Conservation (phyloP, 192 early-diverging fungal species). For the Umbelopsis sp. region DNA sequence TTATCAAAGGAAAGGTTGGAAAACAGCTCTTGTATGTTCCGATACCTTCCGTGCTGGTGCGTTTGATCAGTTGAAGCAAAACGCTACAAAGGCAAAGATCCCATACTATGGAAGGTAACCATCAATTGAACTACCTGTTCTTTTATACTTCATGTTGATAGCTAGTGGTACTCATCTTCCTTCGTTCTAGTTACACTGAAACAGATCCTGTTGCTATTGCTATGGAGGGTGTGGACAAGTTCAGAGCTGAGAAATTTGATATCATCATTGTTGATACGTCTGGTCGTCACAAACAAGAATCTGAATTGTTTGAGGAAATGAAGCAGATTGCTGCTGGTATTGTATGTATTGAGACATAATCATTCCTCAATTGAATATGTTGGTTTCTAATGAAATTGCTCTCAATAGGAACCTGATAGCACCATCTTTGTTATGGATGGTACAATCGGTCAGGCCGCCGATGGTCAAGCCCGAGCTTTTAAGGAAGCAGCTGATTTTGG, state of each 20-base stretch:
- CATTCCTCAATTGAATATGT: background rate
- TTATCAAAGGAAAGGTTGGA: conserved; percentile 95
- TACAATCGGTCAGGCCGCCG: conserved; percentile 97
- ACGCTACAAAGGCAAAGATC: conserved; percentile 96
- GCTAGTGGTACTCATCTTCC: background rate
- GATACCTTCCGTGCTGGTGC: conserved; percentile 99
- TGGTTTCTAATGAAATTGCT: background rate
- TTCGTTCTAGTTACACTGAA: conserved; percentile 76
- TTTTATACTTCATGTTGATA: no score
- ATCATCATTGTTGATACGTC: conserved; percentile 99
- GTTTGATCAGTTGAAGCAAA: conserved; percentile 98
- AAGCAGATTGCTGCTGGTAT: conserved; percentile 87
- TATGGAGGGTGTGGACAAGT: conserved; percentile 89
- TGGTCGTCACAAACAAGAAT: conserved; percentile 93
- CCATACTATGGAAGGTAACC: conserved; percentile 84
- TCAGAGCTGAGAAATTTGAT: conserved; percentile 91
- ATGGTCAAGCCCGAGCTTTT: conserved; percentile 90
- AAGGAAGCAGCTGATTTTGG: conserved; percentile 91
- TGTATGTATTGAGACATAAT: conserved; percentile 31
- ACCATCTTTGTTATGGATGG: conserved; percentile 99
- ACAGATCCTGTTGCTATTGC: conserved; percentile 92
- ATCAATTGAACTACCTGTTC: background rate
- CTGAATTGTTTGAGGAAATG: conserved; percentile 96
- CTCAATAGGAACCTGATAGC: conserved; percentile 71
- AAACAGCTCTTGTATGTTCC: conserved; percentile 88